Evolutionary conservation across 163 green algal genomes (phyloP).

Genomic region (Dunaliella salina): DNA sequence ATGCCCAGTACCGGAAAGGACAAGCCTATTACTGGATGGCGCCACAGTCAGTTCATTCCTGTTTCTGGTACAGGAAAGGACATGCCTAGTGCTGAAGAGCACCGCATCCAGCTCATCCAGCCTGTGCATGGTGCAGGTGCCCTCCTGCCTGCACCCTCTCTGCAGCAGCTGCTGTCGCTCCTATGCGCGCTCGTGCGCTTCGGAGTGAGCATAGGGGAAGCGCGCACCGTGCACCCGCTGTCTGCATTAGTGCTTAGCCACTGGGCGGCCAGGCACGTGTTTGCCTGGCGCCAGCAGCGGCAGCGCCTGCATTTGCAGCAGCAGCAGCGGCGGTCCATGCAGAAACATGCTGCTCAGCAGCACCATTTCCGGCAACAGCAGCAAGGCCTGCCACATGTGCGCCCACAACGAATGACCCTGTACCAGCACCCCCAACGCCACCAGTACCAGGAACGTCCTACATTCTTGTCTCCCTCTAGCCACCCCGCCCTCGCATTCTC

Average conservation of each 20-base stretch:
- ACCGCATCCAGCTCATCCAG: neutral
- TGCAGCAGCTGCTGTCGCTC: neutral
- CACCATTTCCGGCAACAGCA: neutral
- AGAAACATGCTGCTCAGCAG: neutral
- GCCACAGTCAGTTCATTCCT: neutral
- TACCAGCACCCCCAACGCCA: neutral
- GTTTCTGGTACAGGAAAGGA: neutral
- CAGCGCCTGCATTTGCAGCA: neutral
- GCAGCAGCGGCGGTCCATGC: neutral
- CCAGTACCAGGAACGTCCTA: neutral
- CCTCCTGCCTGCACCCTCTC: neutral
- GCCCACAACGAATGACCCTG: neutral
- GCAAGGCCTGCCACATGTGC: neutral
- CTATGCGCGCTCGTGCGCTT: neutral
- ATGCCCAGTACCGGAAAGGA: neutral
- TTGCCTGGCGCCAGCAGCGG: neutral
- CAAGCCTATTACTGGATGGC: too few species aligned
- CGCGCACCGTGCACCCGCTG: neutral
- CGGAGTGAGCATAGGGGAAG: neutral
- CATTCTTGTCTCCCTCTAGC: neutral
- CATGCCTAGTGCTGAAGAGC: neutral
- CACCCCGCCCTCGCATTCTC: neutral
- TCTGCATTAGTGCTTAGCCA: neutral
- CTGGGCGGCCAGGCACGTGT: neutral
- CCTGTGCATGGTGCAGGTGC: neutral